Base-by-base conservation (phyloP, 2,329 filamentous ascomycete genomes). In the Trichoderma citrinoviride region DNA sequence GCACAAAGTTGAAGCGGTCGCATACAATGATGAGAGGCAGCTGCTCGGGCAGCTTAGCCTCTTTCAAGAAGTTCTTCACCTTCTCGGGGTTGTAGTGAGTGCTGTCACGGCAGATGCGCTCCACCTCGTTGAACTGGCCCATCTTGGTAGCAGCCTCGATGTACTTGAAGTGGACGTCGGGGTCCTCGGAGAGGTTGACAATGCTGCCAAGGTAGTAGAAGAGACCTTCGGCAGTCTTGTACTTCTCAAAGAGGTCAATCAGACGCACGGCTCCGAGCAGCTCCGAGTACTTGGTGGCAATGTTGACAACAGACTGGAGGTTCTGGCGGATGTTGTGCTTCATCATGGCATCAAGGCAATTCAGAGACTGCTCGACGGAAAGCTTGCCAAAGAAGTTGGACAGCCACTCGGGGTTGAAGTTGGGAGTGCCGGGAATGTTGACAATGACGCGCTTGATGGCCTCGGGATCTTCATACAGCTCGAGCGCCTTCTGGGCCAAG, bases 1-100 rank as follows among this genome's bases (percentile, higher is more conserved):
- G 95, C 47, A 98, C 92, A 74, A 99, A 97, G 82, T 98, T 96
- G 85, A 96, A 97, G n/a, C 94, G 92, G 76, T 99, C 95, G 80
- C 96, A 99, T 66, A 99, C 93, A 71, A 98, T 97, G 79, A 99
- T 99, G 62, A 99, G 83, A 49, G 95, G 95, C 49, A 99, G 85
- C 80, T 97, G 94, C 78, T 99, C 95, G 2, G 90, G 88, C 50
- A 99, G 83, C 70, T 89, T 90, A 62, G 95, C 94, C 77, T 99
- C 96, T 82, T 99, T 99, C 67, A 99, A 82, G 86, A 98, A 99
- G 82, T 99, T 99, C 85, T 97, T 97, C 65, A 97, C 92, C 83
- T 97, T 96, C 78, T 97, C 93, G 0, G 93, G 85, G 77, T 97
- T 94, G 80, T 93, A 94, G 74, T 85, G 85, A 76, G 90, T 93